Percentiles rank a stretch among this genome's conserved stretches.
phyloP scores from a whole-genome alignment of 257 asterid species.

The Craterostigma plantagineum region DNA sequence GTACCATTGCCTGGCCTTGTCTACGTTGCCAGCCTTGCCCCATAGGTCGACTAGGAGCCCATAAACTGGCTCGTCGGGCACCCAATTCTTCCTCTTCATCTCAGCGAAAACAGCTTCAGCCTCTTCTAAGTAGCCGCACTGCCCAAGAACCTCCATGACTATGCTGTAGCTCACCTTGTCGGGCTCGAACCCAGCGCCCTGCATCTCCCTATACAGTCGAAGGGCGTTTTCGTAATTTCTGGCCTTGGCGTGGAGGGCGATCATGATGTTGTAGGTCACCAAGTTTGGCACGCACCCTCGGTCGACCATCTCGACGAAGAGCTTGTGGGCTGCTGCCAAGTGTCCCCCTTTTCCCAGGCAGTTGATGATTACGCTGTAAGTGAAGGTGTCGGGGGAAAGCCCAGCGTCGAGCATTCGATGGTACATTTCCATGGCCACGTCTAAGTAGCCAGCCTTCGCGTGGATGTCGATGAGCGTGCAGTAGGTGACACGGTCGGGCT shows the following conservation, averaged over 20 bases:
- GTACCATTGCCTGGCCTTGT: constrained; percentile 89
- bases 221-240: constrained; percentile 68
- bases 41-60: constrained; percentile 87
- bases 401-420: constrained; percentile 84
- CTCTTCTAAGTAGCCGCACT: constrained; percentile 82
- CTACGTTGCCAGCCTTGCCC: constrained; percentile 85
- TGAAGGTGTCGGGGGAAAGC: constrained; percentile 92
- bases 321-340: constrained; percentile 56
- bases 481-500: constrained; percentile 90
- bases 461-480: constrained; percentile 94
- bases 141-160: constrained; percentile 96
- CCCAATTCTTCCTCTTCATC: constrained; percentile 83
- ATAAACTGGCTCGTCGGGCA: constrained; percentile 90
- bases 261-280: constrained; percentile 88
- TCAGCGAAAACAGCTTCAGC: constrained; percentile 75
- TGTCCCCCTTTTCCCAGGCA: constrained; percentile 96
- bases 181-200: constrained; percentile 84
- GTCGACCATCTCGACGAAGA: constrained; percentile 74
- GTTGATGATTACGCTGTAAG: constrained; percentile 84
- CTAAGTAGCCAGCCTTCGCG: constrained; percentile 88
- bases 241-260: constrained; percentile 86
- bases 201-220: constrained; percentile 81
- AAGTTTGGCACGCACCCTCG: constrained; percentile 80
- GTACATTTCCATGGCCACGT: constrained; percentile 79
- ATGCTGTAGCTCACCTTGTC: constrained; percentile 91